Base-by-base conservation (phyloP, 2,329 filamentous ascomycete genomes). In the Cytospora chrysosperma region DNA sequence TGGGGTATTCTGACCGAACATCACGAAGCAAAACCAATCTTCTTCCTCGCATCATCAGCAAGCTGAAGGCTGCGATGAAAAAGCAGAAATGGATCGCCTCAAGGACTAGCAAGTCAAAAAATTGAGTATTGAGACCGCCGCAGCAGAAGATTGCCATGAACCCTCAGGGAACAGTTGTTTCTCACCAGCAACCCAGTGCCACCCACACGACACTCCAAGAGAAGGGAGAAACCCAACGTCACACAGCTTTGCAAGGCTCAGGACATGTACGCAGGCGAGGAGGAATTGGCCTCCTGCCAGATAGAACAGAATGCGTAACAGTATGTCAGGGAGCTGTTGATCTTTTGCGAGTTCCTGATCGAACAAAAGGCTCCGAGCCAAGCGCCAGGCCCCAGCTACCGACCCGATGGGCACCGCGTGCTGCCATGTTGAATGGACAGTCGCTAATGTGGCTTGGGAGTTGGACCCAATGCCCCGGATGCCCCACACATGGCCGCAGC, bases 371-470 rank as follows among this genome's bases (percentile, higher is more conserved):
- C 58, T 21, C 50, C 58, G 37, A 54, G 51, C 58, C 58, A 32
- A 54, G 58, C 58, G 51, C 58, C 58, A 55, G 58, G 58, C 58
- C 58, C 58, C 58, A 55, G 58, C 58, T 60, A 60, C 58, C 58
- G 58, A 60, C 27, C 58, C 58, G 58, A 55, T 60, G 58, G 51
- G 58, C 58, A 47, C 51, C 58, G 58, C 58, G 37, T 60, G 58
- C 58, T 60, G 51, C 50, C 21, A 40, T 54, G 27, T 49, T 54
- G 51, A 60, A 54, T 28, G n/a, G n/a, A 47, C 58, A 60, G 58
- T 54, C 51, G 58, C 58, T 60, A 40, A 24, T 54, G 58, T 60
- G 51, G 26, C 37, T 37, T 60, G 58, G 58, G 58, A 54, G 6
- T 60, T 55, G 58, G 58, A 60, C 58, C 58, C 58, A 54, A 37